These are phyloP conservation scores for Babesia caballi DNA, from an alignment of 169 alveolate species.

Conservation along the genomic window DNA sequence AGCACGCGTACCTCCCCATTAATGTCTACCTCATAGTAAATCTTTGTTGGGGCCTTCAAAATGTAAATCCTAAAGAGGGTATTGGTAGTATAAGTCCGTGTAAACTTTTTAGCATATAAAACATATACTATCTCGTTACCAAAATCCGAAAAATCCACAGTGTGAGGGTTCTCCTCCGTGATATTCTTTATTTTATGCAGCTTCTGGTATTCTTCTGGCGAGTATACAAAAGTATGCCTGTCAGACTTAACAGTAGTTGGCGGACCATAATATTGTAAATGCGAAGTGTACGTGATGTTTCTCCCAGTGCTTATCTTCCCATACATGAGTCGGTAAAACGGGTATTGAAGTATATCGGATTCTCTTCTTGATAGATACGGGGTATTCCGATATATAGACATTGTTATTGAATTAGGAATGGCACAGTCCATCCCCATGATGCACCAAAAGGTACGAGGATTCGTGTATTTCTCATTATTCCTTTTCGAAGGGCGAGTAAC, in stretches of 20 bases:
- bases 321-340: background rate
- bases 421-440: constrained; percentile 28
- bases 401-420: background rate
- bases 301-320: background rate
- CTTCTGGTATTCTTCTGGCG: no score
- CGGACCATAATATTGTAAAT: background rate
- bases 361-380: background rate
- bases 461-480: no score
- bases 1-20: constrained; percentile 8
- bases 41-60: background rate
- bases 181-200: no score
- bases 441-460: no score
- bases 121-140: background rate
- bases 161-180: no score
- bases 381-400: background rate
- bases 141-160: no score
- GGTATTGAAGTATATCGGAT: background rate
- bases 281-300: background rate
- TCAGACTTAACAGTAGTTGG: background rate
- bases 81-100: no score
- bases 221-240: no score
- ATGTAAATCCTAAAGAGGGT: background rate
- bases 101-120: no score
- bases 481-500: no score
- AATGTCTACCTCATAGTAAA: background rate